These are phyloP conservation scores for Chlamydomonas urium DNA, from an alignment of 139 green algal species.

Conservation along the genomic window DNA sequence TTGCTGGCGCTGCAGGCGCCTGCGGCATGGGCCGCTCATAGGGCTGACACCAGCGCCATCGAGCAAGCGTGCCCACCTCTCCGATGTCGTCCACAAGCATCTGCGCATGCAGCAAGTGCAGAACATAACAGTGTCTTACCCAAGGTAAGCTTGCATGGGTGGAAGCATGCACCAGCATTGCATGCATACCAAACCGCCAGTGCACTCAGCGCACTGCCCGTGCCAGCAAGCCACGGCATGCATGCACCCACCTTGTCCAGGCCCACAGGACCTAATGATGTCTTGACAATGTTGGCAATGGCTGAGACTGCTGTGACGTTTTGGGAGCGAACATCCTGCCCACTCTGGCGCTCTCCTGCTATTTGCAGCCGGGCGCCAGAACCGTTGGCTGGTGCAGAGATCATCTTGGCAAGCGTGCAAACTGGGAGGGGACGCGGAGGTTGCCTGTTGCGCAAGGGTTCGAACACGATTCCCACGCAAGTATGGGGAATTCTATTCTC, in stretches of 20 bases:
- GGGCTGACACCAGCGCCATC: too few species aligned
- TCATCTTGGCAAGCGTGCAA: too few species aligned
- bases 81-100: conserved; percentile 99
- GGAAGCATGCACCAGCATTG: too few species aligned
- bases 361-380: conserved; percentile 51
- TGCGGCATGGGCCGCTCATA: too few species aligned
- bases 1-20: too few species aligned
- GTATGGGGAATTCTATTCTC: neutral
- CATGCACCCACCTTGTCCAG: conserved; percentile 94
- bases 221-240: too few species aligned
- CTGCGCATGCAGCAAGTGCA: conserved; percentile 57
- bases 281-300: conserved; percentile 98
- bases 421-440: too few species aligned
- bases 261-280: conserved; percentile 89
- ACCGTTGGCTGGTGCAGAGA: neutral
- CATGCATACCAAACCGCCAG: too few species aligned
- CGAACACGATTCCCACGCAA: neutral
- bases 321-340: conserved; percentile 89
- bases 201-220: too few species aligned
- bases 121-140: too few species aligned
- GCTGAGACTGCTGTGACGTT: conserved; percentile 92
- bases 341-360: conserved; percentile 75
- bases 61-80: too few species aligned
- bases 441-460: conserved; percentile 7
- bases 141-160: too few species aligned